Base-by-base conservation (phyloP, 768 basidiomycete genomes). In the Hysterangium stoloniferum region DNA sequence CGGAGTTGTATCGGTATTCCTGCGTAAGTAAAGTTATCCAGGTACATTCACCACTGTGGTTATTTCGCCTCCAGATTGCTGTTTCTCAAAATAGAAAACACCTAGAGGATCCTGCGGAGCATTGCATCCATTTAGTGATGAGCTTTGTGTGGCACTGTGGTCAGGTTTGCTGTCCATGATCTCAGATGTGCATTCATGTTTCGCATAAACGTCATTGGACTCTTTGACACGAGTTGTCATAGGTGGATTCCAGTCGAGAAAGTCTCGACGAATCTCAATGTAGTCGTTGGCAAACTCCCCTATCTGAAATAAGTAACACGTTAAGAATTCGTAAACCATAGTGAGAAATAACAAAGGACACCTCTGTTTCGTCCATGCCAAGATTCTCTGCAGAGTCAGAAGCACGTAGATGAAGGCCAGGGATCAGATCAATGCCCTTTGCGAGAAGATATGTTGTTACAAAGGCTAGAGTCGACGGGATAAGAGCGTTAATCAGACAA, bases 351-450 rank as follows among this genome's bases (percentile, higher is more conserved):
- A 27, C 52, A 12, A 25, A 32, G 44, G 75, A 50, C 56, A 84
- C 83, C 74, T 88, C 80, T 24, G 78, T 73, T 59, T 84, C 83
- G 55, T 85, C 83, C 71, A 84, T 77, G 28, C 83, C 84, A 25
- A 80, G 66, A 47, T 62, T 66, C 60, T 85, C 83, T 13, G 74
- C 78, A 59, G 79, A 75, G 4, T 71, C 69, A 1, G 75, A 73
- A 15, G 72, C 73, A 33, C 74, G 68, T 29, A 85, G 67, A 25
- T 71, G 67, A 31, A 85, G 65, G 13, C 81, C 80, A 38, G 82
- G 82, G 45, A 80, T 71, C 3, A 71, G 9, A 55, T 84, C 76
- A 42, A 84, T 58, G 13, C 51, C 62, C 61, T 81, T 82, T 12
- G 75, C 79, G n/a, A 84, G 63, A 6, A 74, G 54, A 0, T 80